Evolutionary conservation across 1,284 basidiomycete species (phyloP), one percentile per base, ranked within the genome.

Genomic region (Calocybe gambosa): DNA sequence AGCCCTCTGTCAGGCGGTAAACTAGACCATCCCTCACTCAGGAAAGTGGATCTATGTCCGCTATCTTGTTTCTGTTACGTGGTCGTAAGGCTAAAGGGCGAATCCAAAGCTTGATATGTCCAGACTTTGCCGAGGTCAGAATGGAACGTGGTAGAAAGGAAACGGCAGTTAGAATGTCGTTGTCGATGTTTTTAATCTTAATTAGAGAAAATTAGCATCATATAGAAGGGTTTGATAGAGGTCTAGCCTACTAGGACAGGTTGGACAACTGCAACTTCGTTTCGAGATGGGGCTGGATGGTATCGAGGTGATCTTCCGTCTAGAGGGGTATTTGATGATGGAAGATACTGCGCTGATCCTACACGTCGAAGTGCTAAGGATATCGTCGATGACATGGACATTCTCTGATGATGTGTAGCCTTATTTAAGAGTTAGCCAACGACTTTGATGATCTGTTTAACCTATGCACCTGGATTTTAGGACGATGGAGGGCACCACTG

Each of bases 211-310:
- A 48, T 18, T 42, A 42, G 49, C 31, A 18, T 39, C 18, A 18
- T 28, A 34, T 16, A 37, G 10, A 20, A 10, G 28, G 21, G n/a
- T n/a, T 8, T 43, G 33, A 35, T 5, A 21, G 16, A 15, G 19
- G 8, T 40, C 23, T 19, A 34, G 45, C 15, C 56, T 60, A 92
- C 89, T 55, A 95, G 69, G 29, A 95, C 89, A 20, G 93, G 93
- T 59, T 96, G 93, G 2, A 96, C 81, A 21, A 91, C 78, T 3
- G 93, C 88, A 5, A 95, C 84, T 56, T 96, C 93, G 51, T 87
- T 90, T 20, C 91, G 74, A 1, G 90, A 89, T 1, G 91, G 90
- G 1, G 93, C 86, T 12, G 89, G 80, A 59, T 96, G 93, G 58
- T 84, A 92, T 19, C 80, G 74, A 13, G 78, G 71, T 9, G 73